Base-by-base conservation (phyloP, 1,139 yeast species). In the Hansenula sp. region DNA sequence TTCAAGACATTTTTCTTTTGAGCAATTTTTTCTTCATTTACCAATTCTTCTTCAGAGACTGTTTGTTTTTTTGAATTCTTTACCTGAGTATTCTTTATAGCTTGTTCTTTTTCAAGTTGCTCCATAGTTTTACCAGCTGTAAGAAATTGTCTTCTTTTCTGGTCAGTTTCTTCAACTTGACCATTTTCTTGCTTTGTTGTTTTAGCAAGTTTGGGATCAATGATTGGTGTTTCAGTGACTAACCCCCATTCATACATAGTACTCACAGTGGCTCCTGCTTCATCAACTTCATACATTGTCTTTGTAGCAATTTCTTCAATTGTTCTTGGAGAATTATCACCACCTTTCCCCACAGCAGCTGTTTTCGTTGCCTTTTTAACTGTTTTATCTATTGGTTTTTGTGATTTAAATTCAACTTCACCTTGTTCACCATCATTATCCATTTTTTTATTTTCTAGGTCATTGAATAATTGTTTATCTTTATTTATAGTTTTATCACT, bases 391-490 rank as follows among this genome's bases (percentile, higher is more conserved):
- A 55, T 47, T 12, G 51, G 44, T 27, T 43, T 47, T 43, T 50
- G 59, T 8, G 46, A 42, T 38, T 53, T 57, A 41, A 51, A 55
- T 38, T 54, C 53, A 36, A 58, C 53, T 41, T 52, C 57, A 39
- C 56, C 59, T 47, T 54, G 57, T 36, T 47, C 53, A 33, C 49
- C 59, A 38, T 54, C 58, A 6, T 50, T 40, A 32, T 52, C 54
- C 21, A 43, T 47, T 33, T 54, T 53, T n/a, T 45, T 45, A 30
- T 33, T 47, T 41, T 56, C 59, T 7, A 55, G 36, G n/a, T 49
- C 53, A 36, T 42, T 44, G 30, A 54, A 57, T 9, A 40, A 75
- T 69, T 53, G 49, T 40, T 55, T 52, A 43, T 53, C 60, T 36
- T 52, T 52, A 38, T 41, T 50, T 27, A 48, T 43, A 11, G 44